Evolutionary conservation across 805 yeast species (phyloP), one percentile per base, ranked within the genome.

Genomic region (Yarrowia deformans): DNA sequence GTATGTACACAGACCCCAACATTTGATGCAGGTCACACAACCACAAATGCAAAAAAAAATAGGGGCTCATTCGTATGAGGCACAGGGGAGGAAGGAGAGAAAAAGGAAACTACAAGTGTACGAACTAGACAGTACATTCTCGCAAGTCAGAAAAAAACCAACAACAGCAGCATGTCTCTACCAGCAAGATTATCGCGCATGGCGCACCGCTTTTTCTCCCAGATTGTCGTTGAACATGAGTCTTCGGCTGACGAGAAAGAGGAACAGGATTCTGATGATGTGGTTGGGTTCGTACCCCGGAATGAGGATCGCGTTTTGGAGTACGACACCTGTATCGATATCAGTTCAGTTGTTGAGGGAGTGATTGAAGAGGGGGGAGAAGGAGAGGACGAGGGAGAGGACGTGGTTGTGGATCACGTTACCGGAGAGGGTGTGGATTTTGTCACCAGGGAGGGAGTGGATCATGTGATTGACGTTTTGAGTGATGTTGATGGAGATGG

Each of bases 191-290:
- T 56, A 23, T 56, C 63, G 63, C 63, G 63, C 48, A 56, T 56
- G 63, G 63, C 63, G 63, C 48, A 56, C 48, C 35, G 39, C 1
- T 56, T 56, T 29, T 56, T 56, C 63, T 56, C 63, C n/a, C 66
- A 60, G 52, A 37, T 60, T 12, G 52, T 60, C 37, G 14, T 52
- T n/a, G 66, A 60, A 10, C 43, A 42, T 10, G 64, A 60, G 2
- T 19, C 66, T 14, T 23, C 29, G 29, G 29, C 29, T 23, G 29
- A 23, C 29, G 29, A 23, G 29, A 2, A 23, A 4, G 29, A 23
- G 29, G 66, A 60, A 35, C 43, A 60, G n/a, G 66, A 60, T 2
- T 13, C 42, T 1, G 42, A 60, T 8, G 66, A 45, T 23, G 29
- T 23, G 16, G 66, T 32, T 32, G 50, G 40, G 18, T 60, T 60